phyloP scores from a whole-genome alignment of 148 eudicot genomes.

The Limonium bicolor region DNA sequence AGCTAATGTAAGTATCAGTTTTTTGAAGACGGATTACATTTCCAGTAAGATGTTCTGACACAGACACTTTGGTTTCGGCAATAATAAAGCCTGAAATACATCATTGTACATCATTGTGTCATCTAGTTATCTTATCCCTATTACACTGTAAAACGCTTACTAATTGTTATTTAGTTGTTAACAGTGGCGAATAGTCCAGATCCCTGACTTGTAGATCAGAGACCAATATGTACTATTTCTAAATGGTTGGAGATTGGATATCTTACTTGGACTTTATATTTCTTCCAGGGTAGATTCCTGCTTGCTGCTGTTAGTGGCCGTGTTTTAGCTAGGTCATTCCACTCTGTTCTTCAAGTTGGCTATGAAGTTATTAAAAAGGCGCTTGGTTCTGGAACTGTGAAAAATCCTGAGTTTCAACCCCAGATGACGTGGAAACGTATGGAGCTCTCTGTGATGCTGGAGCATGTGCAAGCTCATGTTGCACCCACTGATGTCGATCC shows the following conservation, averaged over 20 bases:
- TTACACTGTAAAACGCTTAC: no score
- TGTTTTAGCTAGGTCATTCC: conserved; percentile 90
- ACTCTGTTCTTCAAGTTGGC: conserved; percentile 81
- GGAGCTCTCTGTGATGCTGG: conserved; percentile 95
- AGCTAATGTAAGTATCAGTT: conserved; percentile 68
- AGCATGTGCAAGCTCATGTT: conserved; percentile 98
- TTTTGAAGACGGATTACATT: neutral
- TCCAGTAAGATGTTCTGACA: no score
- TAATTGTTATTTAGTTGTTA: no score
- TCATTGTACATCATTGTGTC: no score
- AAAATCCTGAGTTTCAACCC: conserved; percentile 57
- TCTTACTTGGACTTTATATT: no score
- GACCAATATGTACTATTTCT: no score
- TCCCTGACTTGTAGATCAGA: no score
- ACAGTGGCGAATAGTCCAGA: no score
- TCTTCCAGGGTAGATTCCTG: conserved; percentile 87
- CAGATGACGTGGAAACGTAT: conserved; percentile 95
- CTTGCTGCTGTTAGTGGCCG: conserved; percentile 99
- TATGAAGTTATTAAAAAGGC: conserved; percentile 79
- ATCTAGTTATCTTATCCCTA: no score
- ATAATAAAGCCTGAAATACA: no score
- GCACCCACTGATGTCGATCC: conserved; percentile 99
- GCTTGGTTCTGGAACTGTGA: conserved; percentile 40
- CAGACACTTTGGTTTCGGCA: no score
- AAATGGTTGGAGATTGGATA: no score